phyloP scores from a whole-genome alignment of 768 basidiomycete genomes.

The Cyclocybe cylindracea region DNA sequence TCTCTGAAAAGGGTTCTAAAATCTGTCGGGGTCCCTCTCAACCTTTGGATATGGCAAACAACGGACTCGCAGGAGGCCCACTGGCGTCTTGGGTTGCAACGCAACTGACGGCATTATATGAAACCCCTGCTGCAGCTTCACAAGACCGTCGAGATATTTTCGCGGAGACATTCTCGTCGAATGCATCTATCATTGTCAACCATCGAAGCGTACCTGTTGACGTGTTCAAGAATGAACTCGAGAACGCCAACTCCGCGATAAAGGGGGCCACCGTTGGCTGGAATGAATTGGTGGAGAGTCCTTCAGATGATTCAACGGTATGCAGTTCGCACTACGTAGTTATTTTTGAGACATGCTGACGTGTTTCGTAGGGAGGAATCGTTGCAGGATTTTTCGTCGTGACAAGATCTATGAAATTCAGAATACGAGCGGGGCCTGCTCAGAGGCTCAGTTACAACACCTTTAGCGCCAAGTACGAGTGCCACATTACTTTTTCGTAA shows the following conservation, averaged over 20 bases:
- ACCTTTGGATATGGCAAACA: too few species aligned
- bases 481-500: not conserved
- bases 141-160: too few species aligned
- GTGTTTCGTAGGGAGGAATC: slow-evolving; percentile 11
- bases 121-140: too few species aligned
- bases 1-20: too few species aligned
- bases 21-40: too few species aligned
- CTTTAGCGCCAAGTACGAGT: slow-evolving; percentile 23
- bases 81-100: too few species aligned
- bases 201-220: slow-evolving; percentile 9
- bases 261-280: slow-evolving; percentile 9
- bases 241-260: not conserved
- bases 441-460: slow-evolving; percentile 19
- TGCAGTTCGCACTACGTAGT: not conserved
- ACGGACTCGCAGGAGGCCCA: too few species aligned
- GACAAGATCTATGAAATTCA: slow-evolving; percentile 22
- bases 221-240: slow-evolving; percentile 7
- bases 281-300: slow-evolving; percentile 14
- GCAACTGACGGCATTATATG: too few species aligned
- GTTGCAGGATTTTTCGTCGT: slow-evolving; percentile 23
- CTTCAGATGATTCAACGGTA: slow-evolving; percentile 4
- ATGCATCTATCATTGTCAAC: slow-evolving; percentile 8
- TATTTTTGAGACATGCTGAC: too few species aligned
- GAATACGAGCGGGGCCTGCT: slow-evolving; percentile 23
- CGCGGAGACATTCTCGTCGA: slow-evolving; percentile 1